Base-by-base conservation (phyloP, 495 filamentous ascomycete species). In the Penicillium herquei region DNA sequence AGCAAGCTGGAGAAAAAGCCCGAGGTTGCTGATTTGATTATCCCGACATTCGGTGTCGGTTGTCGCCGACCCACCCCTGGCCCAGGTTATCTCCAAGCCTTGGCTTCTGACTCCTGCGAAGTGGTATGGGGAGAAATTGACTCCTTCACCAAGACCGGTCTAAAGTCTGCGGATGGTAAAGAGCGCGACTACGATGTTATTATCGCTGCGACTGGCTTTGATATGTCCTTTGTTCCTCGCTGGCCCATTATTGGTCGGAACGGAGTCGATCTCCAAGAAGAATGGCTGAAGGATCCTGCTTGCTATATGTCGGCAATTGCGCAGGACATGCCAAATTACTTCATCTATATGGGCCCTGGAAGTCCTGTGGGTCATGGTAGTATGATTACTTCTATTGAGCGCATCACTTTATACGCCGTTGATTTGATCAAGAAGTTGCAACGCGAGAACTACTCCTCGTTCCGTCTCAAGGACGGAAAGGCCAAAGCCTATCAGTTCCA, bases 21-120 rank as follows among this genome's bases (percentile, higher is more conserved):
- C 54, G 43, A 69, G 4, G 60, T 76, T n/a, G 63, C 75, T 31
- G 64, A 73, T 18, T 66, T 68, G 30, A 66, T 83, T 12, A 72
- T 73, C 18, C 76, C 73, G 0, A 53, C 67, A 1, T 78, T 67
- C 49, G 58, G 63, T 31, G 61, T 78, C 34, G 75, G 74, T 3
- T 80, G 76, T 51, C 72, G 72, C 43, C 69, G 78, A 21, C 62
- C 75, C 3, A 70, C 66, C 18, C 78, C 75, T 14, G 67, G 67
- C 1, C 61, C 71, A 41, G 73, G 70, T 14, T 72, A 72, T 37
- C 57, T 78, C 1, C 58, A 78, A 39, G 69, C 78, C 4, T 40
- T 77, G 26, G 64, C 65, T 40, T 51, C 62, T 18, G 54, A 62
- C 0, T 75, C 76, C 47, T 60, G 63, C 17, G 51, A 54, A 7